Conservation (phyloP, 2,329 filamentous ascomycete genomes). For the Zasmidium cellare region DNA sequence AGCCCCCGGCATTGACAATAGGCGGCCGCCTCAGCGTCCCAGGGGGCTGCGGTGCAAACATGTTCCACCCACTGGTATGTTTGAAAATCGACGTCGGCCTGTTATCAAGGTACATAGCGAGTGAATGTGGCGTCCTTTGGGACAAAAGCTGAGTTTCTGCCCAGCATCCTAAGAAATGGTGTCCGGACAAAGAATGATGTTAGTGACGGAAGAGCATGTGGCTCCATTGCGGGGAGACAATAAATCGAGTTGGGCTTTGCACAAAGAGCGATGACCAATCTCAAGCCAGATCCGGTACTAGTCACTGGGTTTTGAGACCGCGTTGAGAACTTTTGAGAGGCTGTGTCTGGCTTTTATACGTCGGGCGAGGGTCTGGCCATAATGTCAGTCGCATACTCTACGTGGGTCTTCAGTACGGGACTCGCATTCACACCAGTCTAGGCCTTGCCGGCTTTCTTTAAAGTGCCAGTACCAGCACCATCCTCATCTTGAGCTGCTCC, state of each 20-base stretch:
- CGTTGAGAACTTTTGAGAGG: too few species aligned
- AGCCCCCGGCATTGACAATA: slow-evolving; percentile 8
- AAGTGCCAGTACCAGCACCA: neutral
- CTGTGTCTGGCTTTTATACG: too few species aligned
- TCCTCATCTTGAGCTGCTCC: slow-evolving; percentile 8
- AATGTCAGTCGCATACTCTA: neutral
- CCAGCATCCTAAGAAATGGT: neutral
- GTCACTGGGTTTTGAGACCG: too few species aligned
- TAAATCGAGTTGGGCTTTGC: neutral
- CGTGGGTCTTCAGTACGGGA: too few species aligned
- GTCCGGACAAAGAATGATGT: slow-evolving; percentile 12
- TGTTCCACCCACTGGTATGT: slow-evolving; percentile 22
- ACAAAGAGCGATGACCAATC: neutral
- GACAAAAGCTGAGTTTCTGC: neutral
- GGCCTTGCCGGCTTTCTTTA: too few species aligned
- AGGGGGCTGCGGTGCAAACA: slow-evolving; percentile 9
- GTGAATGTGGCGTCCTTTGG: neutral
- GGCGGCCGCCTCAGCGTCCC: slow-evolving; percentile 19
- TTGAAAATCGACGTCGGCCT: slow-evolving; percentile 25
- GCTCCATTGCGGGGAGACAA: slow-evolving; percentile 5
- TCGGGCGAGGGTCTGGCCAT: neutral
- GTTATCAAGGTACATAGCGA: slow-evolving; percentile 27
- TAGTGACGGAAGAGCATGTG: neutral
- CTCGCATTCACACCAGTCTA: neutral
- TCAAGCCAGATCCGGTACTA: neutral